These are phyloP conservation scores for Passalora sequoiae DNA, from an alignment of 2,329 filamentous ascomycete species.

Conservation along the genomic window DNA sequence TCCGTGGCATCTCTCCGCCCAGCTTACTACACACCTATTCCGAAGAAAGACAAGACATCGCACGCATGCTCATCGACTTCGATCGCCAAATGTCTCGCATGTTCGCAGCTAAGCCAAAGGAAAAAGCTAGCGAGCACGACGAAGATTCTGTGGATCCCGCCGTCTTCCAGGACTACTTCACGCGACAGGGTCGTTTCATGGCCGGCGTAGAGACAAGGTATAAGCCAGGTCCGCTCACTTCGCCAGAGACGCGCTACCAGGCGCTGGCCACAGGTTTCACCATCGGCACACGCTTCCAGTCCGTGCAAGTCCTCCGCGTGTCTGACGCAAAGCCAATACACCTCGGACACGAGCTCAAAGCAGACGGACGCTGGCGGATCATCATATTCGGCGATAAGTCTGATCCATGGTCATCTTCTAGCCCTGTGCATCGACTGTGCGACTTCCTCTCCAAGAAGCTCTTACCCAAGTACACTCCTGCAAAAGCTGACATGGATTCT, in stretches of 20 bases:
- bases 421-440: slow-evolving; percentile 24
- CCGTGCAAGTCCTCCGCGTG: slow-evolving; percentile 29
- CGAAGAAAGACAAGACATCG: slow-evolving; percentile 54
- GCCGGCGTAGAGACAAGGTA: slow-evolving; percentile 31
- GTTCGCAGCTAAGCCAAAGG: slow-evolving; percentile 39
- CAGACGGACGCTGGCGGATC: slow-evolving; percentile 34
- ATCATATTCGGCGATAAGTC: slow-evolving; percentile 28
- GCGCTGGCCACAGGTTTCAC: slow-evolving; percentile 29
- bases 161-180: slow-evolving; percentile 32
- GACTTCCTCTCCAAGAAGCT: slow-evolving; percentile 19
- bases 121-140: slow-evolving; percentile 20
- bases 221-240: slow-evolving; percentile 24
- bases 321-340: slow-evolving; percentile 35
- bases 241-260: slow-evolving; percentile 23
- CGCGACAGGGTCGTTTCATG: slow-evolving; percentile 32
- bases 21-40: slow-evolving; percentile 49
- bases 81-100: slow-evolving; percentile 46
- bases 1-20: slow-evolving; percentile 33
- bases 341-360: slow-evolving; percentile 31
- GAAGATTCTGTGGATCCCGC: slow-evolving; percentile 31
- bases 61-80: slow-evolving; percentile 59
- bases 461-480: slow-evolving; percentile 37
- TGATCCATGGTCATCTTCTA: slow-evolving; percentile 17
- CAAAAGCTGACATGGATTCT: slow-evolving; percentile 38
- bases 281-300: slow-evolving; percentile 33